Evolutionary conservation across 208 protist species (phyloP).

Genomic region (Crithidia mellificae): DNA sequence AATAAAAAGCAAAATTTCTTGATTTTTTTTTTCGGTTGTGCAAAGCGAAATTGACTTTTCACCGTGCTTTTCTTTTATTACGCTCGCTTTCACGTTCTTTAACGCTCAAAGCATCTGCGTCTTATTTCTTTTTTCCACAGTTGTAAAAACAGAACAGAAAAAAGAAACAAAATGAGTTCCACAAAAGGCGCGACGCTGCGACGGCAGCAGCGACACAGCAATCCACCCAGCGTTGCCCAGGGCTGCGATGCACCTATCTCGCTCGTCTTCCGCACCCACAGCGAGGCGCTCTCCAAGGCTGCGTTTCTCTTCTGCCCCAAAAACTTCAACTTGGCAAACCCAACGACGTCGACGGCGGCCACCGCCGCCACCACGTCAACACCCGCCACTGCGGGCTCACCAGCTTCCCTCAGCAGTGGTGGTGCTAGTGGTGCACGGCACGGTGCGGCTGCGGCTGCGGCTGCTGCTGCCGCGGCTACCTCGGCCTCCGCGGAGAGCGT

Average conservation of each 20-base stretch:
- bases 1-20: too few species aligned
- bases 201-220: conserved; percentile 42
- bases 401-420: background rate
- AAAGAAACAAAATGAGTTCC: background rate
- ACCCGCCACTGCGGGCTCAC: background rate
- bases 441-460: background rate
- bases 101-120: too few species aligned
- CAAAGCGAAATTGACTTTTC: too few species aligned
- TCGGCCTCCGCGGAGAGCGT: conserved; percentile 19
- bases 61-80: too few species aligned
- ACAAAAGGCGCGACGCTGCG: conserved; percentile 48
- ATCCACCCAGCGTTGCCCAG: conserved; percentile 26
- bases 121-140: too few species aligned
- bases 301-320: conserved; percentile 80
- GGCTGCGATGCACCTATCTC: conserved; percentile 62
- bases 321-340: conserved; percentile 60
- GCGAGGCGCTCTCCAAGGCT: conserved; percentile 53
- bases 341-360: background rate
- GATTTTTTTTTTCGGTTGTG: too few species aligned
- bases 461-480: background rate
- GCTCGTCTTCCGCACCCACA: conserved; percentile 80
- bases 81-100: too few species aligned
- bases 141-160: too few species aligned
- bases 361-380: background rate
- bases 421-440: too few species aligned